Conservation (phyloP, 192 early-diverging fungal genomes). For the Backusella tuberculispora region DNA sequence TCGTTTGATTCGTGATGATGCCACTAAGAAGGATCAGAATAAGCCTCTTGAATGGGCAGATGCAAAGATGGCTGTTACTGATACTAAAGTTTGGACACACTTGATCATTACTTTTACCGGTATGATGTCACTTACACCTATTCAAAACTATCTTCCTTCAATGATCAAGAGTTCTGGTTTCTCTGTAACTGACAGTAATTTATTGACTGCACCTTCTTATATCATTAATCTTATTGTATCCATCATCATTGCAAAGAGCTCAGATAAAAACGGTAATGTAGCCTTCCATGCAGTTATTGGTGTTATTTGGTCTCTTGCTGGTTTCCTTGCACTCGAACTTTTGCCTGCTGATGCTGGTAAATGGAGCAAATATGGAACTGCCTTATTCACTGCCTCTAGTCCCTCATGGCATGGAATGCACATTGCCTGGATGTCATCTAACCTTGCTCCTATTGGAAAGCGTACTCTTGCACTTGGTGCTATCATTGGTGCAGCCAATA, state of each 20-base stretch:
- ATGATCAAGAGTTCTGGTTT: constrained; percentile 35
- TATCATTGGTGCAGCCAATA: constrained; percentile 31
- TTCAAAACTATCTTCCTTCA: constrained; percentile 27
- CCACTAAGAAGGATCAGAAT: constrained; percentile 49
- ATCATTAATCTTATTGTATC: constrained; percentile 32
- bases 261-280: constrained; percentile 25
- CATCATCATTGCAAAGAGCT: constrained; percentile 14
- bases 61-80: constrained; percentile 21
- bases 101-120: constrained; percentile 23
- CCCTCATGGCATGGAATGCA: constrained; percentile 28
- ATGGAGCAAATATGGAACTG: constrained; percentile 42
- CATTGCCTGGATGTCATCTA: constrained; percentile 35
- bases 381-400: constrained; percentile 38
- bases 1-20: constrained; percentile 64
- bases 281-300: constrained; percentile 10
- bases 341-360: constrained; percentile 44
- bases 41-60: constrained; percentile 29
- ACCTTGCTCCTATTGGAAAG: constrained; percentile 35
- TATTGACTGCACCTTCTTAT: constrained; percentile 36
- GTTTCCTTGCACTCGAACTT: constrained; percentile 32
- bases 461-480: constrained; percentile 30
- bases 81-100: constrained; percentile 32
- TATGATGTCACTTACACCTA: constrained; percentile 24
- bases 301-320: constrained; percentile 29
- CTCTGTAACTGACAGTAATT: constrained; percentile 26